Conservation (phyloP, 768 basidiomycete genomes). For the Naganishia onofrii region DNA sequence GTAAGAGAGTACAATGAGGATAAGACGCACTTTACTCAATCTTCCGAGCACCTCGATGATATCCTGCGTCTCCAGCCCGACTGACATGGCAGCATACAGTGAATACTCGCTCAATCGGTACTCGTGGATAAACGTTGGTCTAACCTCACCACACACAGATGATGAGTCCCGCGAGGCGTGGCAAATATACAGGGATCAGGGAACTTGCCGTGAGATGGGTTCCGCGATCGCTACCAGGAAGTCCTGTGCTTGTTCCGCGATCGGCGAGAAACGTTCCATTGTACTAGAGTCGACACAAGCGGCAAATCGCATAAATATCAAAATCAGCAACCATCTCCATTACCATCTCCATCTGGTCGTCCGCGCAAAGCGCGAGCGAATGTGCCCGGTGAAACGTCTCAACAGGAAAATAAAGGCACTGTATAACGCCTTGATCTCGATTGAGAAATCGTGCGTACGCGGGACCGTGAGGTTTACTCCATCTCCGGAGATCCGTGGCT, state of each 20-base stretch:
- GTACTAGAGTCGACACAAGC: constrained; percentile 60
- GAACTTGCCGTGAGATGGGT: constrained; percentile 89
- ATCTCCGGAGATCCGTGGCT: too few species aligned
- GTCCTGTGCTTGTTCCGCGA: constrained; percentile 96
- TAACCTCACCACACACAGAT: constrained; percentile 45
- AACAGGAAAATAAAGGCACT: too few species aligned
- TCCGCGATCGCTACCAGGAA: constrained; percentile 97
- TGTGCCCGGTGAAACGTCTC: too few species aligned
- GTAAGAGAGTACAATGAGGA: too few species aligned
- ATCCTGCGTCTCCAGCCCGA: constrained; percentile 94
- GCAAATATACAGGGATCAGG: not conserved
- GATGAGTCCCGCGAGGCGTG: constrained; percentile 15
- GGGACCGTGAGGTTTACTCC: too few species aligned
- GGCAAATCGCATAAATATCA: too few species aligned
- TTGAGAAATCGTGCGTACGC: too few species aligned
- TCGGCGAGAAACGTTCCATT: constrained; percentile 94
- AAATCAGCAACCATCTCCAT: too few species aligned
- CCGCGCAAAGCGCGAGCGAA: too few species aligned
- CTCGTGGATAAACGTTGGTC: constrained; percentile 97
- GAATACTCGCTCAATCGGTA: constrained; percentile 98
- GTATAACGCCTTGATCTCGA: too few species aligned
- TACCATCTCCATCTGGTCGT: too few species aligned
- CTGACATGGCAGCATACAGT: constrained; percentile 95
- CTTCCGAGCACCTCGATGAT: constrained; percentile 80
- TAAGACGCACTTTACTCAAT: constrained; percentile 53